A percentile compares a stretch with the other conserved stretches of the same genome.
These are phyloP conservation scores for Exophiala lecanii-corni DNA, from an alignment of 2,329 filamentous ascomycete genomes.

Conservation along the genomic window DNA sequence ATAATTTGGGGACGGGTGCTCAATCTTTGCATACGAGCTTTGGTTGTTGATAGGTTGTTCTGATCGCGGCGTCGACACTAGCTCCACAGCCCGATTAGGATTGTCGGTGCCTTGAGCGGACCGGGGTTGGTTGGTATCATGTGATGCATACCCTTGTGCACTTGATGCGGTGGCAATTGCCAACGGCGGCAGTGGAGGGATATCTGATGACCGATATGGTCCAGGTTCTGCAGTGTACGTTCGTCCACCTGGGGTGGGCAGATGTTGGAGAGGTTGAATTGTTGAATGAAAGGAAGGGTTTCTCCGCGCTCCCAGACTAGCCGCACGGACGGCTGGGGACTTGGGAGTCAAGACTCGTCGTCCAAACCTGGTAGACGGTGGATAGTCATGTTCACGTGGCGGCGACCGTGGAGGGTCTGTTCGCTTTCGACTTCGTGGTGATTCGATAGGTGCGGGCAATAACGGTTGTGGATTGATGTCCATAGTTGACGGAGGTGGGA, in stretches of 20 bases:
- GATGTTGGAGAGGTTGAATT: constrained; percentile 47
- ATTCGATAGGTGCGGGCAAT: constrained; percentile 28
- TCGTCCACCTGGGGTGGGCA: constrained; percentile 40
- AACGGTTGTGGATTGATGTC: constrained; percentile 8
- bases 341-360: constrained; percentile 55
- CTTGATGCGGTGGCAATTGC: constrained; percentile 27
- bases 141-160: constrained; percentile 2
- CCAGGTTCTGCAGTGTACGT: constrained; percentile 42
- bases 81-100: constrained; percentile 7
- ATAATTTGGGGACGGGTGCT: constrained; percentile 17
- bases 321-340: constrained; percentile 50
- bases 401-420: constrained; percentile 20
- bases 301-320: constrained; percentile 44
- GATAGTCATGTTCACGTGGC: constrained; percentile 11
- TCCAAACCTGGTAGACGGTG: constrained; percentile 6
- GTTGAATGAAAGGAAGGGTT: constrained; percentile 42
- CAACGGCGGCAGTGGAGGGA: constrained; percentile 45
- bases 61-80: constrained; percentile 4
- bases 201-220: constrained; percentile 33
- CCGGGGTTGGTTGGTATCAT: constrained; percentile 14
- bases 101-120: constrained; percentile 12
- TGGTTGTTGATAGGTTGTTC: constrained; percentile 13
- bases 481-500: constrained; percentile 6
- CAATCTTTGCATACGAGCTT: constrained; percentile 10
- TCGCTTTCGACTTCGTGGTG: constrained; percentile 24